Conservation (phyloP, 345 rosid genomes). For the Euclidium syriacum region DNA sequence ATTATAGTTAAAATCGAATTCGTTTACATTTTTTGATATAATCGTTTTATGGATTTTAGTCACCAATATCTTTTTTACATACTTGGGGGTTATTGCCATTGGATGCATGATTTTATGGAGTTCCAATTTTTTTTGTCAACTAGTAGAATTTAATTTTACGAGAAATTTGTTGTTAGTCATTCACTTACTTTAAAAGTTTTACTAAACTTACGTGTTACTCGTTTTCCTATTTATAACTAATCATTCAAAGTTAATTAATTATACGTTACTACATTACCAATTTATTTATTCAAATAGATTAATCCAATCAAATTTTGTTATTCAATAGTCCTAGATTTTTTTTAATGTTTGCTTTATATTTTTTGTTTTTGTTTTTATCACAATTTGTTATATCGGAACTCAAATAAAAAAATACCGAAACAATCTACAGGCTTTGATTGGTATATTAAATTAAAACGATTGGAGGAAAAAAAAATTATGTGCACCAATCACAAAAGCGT, state of each 20-base stretch:
- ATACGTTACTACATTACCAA: not conserved
- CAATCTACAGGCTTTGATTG: too few species aligned
- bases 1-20: conserved; percentile 10
- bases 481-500: too few species aligned
- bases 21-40: not conserved
- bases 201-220: not conserved
- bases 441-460: too few species aligned
- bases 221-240: not conserved
- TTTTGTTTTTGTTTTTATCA: too few species aligned
- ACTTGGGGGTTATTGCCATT: not conserved
- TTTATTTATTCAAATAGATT: too few species aligned
- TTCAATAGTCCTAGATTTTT: too few species aligned
- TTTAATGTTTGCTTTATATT: too few species aligned
- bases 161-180: not conserved
- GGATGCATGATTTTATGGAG: conserved; percentile 3
- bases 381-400: too few species aligned
- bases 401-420: too few species aligned
- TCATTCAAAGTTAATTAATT: not conserved
- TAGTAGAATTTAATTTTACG: not conserved
- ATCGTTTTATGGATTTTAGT: not conserved
- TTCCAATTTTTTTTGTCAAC: not conserved
- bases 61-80: not conserved
- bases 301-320: too few species aligned
- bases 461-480: too few species aligned
- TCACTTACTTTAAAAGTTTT: not conserved